Conservation (phyloP, 2,329 filamentous ascomycete genomes). For the Diaporthe eres region DNA sequence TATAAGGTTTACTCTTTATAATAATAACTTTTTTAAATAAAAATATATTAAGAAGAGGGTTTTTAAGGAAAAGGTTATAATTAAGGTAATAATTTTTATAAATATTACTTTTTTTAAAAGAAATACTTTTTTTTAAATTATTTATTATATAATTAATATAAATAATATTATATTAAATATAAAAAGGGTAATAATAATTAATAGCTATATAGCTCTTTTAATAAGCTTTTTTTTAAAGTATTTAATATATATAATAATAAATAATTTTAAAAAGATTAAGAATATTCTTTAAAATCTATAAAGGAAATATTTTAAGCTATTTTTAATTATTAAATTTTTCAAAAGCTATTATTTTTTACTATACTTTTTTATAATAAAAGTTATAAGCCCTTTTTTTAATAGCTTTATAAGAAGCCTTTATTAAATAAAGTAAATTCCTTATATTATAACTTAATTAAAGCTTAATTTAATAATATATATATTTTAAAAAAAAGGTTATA, state of each 20-base stretch:
- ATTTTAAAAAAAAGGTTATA: not conserved
- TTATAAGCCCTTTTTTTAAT: not conserved
- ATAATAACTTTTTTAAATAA: not conserved
- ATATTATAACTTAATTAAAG: not conserved
- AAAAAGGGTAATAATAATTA: not conserved
- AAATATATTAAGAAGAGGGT: not conserved
- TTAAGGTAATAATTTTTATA: not conserved
- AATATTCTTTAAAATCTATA: not conserved
- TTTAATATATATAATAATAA: not conserved
- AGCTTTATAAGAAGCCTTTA: not conserved
- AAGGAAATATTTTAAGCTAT: not conserved
- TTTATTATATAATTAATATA: not conserved
- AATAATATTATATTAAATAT: not conserved
- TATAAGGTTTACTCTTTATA: not conserved
- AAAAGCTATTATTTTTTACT: not conserved
- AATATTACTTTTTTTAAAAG: not conserved
- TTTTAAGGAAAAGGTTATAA: not conserved
- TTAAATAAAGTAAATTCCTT: not conserved
- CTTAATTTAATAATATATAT: not conserved
- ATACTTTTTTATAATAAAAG: not conserved
- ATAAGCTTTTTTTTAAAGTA: not conserved
- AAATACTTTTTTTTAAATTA: not conserved
- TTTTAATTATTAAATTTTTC: not conserved
- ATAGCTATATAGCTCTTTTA: not conserved
- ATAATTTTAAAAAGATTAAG: not conserved